These are phyloP conservation scores for Candida coleopterorum DNA, from an alignment of 805 yeast species.

Conservation along the genomic window DNA sequence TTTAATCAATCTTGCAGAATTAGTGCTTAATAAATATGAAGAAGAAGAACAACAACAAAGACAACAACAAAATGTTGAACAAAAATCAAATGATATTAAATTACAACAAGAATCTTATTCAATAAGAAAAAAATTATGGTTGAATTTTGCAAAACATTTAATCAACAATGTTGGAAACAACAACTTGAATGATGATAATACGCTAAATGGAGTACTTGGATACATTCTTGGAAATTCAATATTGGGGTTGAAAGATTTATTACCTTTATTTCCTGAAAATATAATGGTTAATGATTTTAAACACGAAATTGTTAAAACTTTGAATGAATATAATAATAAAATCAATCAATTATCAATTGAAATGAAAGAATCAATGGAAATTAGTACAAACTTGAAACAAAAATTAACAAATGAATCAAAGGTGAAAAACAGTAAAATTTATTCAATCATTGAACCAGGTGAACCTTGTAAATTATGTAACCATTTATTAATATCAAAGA, in stretches of 20 bases:
- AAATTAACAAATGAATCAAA: slow-evolving; percentile 52
- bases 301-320: slow-evolving; percentile 74
- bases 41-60: too few relatives aligned
- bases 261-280: slow-evolving; percentile 82
- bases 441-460: slow-evolving; percentile 73
- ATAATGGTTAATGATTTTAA: slow-evolving; percentile 78
- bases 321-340: slow-evolving; percentile 64
- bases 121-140: slow-evolving; percentile 68
- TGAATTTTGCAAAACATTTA: slow-evolving; percentile 54
- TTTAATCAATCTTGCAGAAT: slow-evolving; percentile 49
- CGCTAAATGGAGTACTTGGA: slow-evolving; percentile 22
- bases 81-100: slow-evolving; percentile 16
- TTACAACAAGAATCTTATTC: slow-evolving; percentile 31
- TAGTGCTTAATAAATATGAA: slow-evolving; percentile 30
- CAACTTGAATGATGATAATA: slow-evolving; percentile 9
- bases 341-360: slow-evolving; percentile 66
- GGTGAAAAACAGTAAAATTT: slow-evolving; percentile 36
- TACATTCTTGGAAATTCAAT: slow-evolving; percentile 27
- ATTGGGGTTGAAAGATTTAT: slow-evolving; percentile 69
- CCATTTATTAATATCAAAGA: slow-evolving; percentile 60
- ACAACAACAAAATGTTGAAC: too few relatives aligned
- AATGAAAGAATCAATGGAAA: slow-evolving; percentile 66
- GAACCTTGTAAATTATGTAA: slow-evolving; percentile 74
- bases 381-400: slow-evolving; percentile 51
- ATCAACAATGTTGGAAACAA: slow-evolving; percentile 26